Percentiles rank a stretch among this genome's conserved stretches.
Evolutionary conservation across 2,329 filamentous ascomycete species (phyloP).

Genomic region (Talaromyces sp.): DNA sequence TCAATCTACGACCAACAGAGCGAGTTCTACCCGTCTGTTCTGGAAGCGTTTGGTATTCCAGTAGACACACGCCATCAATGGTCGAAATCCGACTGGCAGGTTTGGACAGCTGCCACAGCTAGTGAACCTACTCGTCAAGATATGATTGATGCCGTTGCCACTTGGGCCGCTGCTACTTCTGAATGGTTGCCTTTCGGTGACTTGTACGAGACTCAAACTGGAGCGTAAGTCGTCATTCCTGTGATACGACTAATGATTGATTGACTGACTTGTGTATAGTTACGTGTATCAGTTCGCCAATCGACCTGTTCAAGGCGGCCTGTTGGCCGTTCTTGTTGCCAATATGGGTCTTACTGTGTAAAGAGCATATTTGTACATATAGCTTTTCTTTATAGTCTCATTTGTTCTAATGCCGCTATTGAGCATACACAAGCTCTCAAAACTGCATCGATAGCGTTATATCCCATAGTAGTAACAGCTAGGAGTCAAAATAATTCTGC

Average conservation of each 20-base stretch:
- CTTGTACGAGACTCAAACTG: conserved; percentile 6
- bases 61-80: conserved; percentile 52
- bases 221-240: background rate
- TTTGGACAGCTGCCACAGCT: conserved; percentile 11
- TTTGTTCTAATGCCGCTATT: background rate
- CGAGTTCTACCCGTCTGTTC: conserved; percentile 51
- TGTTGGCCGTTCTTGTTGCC: conserved; percentile 8
- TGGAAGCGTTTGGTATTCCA: conserved; percentile 49
- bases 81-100: conserved; percentile 36
- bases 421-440: too few species aligned
- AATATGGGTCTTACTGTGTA: conserved; percentile 9
- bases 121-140: conserved; percentile 1
- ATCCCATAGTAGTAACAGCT: too few species aligned
- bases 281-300: background rate
- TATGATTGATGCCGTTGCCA: conserved; percentile 12
- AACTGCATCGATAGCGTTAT: too few species aligned
- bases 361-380: background rate
- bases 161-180: conserved; percentile 1
- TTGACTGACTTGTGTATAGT: background rate
- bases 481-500: too few species aligned
- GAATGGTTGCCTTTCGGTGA: conserved; percentile 12
- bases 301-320: conserved; percentile 4
- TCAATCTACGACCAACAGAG: conserved; percentile 53
- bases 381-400: background rate
- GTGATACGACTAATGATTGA: too few species aligned